phyloP scores from a whole-genome alignment of 2,329 filamentous ascomycete genomes.

The Tricladium varicosporioides region DNA sequence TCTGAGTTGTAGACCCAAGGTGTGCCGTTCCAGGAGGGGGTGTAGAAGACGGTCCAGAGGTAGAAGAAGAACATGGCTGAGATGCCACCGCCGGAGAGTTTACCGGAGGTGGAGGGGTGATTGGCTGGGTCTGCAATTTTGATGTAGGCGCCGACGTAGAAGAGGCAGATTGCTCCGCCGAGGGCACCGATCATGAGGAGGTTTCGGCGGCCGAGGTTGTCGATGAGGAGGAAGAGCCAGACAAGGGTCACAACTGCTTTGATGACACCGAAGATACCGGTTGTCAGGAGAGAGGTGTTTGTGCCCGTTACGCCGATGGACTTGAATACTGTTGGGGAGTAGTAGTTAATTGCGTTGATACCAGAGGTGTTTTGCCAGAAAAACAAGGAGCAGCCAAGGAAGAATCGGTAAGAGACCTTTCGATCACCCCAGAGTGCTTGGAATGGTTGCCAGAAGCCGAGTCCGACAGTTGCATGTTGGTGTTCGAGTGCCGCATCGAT shows the following conservation, averaged over 20 bases:
- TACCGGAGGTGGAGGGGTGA: not conserved
- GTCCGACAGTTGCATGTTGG: constrained; percentile 59
- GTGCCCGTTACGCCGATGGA: constrained; percentile 38
- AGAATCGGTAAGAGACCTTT: constrained; percentile 67
- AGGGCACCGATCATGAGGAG: constrained; percentile 16
- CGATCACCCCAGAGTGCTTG: constrained; percentile 49
- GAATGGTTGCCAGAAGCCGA: constrained; percentile 74
- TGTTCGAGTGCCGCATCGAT: constrained; percentile 68
- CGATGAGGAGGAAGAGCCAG: constrained; percentile 22
- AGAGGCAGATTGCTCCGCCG: constrained; percentile 17
- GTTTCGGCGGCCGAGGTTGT: constrained; percentile 20
- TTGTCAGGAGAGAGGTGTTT: constrained; percentile 40
- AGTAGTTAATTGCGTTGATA: constrained; percentile 23
- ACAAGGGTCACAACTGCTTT: constrained; percentile 22
- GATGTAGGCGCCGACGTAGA: constrained; percentile 15
- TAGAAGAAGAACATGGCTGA: constrained; percentile 30
- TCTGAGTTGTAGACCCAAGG: constrained; percentile 71
- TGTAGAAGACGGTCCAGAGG: constrained; percentile 48
- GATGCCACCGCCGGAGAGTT: constrained; percentile 39
- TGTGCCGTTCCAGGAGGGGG: constrained; percentile 65
- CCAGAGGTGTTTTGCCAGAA: constrained; percentile 19
- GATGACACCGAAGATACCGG: constrained; percentile 39
- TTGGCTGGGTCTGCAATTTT: constrained; percentile 7
- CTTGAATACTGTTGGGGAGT: constrained; percentile 23
- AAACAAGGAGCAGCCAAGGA: constrained; percentile 54